Base-by-base conservation (phyloP, 208 protist genomes). In the Crithidia thermophila region DNA sequence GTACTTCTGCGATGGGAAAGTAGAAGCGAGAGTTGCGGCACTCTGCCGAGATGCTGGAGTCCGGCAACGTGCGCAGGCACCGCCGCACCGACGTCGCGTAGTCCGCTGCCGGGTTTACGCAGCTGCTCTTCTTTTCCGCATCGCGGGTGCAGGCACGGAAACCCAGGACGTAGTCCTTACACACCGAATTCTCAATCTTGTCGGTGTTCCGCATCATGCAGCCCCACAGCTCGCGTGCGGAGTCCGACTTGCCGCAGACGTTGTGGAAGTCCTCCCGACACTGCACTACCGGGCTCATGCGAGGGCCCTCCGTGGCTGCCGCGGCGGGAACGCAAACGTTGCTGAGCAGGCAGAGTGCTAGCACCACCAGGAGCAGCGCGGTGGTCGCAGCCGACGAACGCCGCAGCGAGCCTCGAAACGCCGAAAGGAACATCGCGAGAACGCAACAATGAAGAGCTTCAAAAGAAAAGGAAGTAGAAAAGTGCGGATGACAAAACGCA, bases 1-100 rank as follows among this genome's bases (percentile, higher is more conserved):
- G 58, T 11, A 43, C 6, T 27, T 73, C 68, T 14, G 68, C 68
- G 28, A 75, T 75, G 42, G 68, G 68, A 0, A 33, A 21, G 39
- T 78, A 78, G 52, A 87, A 84, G n/a, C 46, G 37, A 0, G 82
- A 84, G 21, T 33, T 21, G 5, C 55, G 55, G 45, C 82, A 87
- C 39, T 55, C 49, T 7, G 36, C 21, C 1, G 77, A 73, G 46
- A 87, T 49, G 8, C 46, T 61, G 18, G 30, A 21, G 37, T 50
- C 67, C 1, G 51, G 40, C 13, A 75, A 55, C 9, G 9, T 59
- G 64, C 69, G 75, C 25, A 82, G 68, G 34, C 74, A 82, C 34
- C 66, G 70, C 8, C 74, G 74, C 39, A 85, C 52, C 18, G 72
- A 53, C 4, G 61, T 69, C 6, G 65, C 67, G 61, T 67, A 57